Base-by-base conservation (phyloP, 495 filamentous ascomycete genomes). In the Talaromyces nanjingensis region DNA sequence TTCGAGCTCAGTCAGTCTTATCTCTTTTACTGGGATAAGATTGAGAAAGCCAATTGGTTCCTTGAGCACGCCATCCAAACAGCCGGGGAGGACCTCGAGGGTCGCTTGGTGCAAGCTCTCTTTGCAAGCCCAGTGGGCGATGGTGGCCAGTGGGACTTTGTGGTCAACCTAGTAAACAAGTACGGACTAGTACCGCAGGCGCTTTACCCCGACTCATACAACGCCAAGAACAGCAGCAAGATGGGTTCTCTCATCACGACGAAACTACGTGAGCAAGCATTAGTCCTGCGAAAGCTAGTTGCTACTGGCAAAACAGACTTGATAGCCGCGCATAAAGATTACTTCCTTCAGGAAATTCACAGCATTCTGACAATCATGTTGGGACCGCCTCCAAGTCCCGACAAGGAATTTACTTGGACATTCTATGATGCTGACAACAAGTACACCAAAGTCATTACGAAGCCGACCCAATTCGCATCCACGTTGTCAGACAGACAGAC, bases 21-120 rank as follows among this genome's bases (percentile, higher is more conserved):
- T 68, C 83, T 96, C n/a, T 94, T 92, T 78, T 96, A 91, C 83
- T 96, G 89, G 87, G 91, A 96, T 72, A 96, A 96, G 75, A 83
- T 96, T 22, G 92, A 96, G 75, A 96, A 96, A 72, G 85, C 89
- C 7, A 96, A 96, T 69, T 96, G 81, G 71, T 94, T 94, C 78
- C 80, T 94, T 24, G 90, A 93, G 73, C 86, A 88, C 68, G 85
- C 94, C 63, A 81, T 96, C 45, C 84, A 89, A 62, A 94, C 91
- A 0, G 81, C 82, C 1, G 77, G 85, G 47, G 79, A 90, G 63
- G 83, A 86, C 31, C 78, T 92, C 2, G 88, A 91, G 61, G 79
- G 83, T 14, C 77, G 91, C 20, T 73, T 94, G 11, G 78, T 93
- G 11, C 87, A 91, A 72, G 81, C 77, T 24, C 69, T 96, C 1